Percentiles rank a stretch among this genome's conserved stretches.
Evolutionary conservation across 805 yeast species (phyloP).

Genomic region (Starmerella lactis-condensi): DNA sequence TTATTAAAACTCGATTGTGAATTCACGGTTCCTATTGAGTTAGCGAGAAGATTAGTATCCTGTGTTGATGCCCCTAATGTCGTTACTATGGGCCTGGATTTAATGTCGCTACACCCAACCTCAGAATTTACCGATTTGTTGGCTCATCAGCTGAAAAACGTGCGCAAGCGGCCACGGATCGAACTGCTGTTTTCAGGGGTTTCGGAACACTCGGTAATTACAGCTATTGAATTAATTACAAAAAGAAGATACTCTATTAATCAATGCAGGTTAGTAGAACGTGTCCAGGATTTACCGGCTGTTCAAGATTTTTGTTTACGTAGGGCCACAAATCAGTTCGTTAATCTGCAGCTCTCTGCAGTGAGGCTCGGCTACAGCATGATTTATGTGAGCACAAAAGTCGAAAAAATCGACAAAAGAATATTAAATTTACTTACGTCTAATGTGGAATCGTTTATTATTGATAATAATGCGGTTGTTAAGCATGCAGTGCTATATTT

Average conservation of each 20-base stretch:
- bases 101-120: constrained; percentile 7
- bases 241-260: neutral
- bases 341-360: neutral
- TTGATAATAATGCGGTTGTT: neutral
- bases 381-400: neutral
- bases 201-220: constrained; percentile 3
- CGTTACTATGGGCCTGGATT: constrained; percentile 4
- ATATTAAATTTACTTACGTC: constrained; percentile 1
- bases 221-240: constrained; percentile 3
- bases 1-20: constrained; percentile 5
- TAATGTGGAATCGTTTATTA: constrained; percentile 1
- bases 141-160: constrained; percentile 2
- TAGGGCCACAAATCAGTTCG: too few relatives aligned
- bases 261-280: constrained; percentile 2
- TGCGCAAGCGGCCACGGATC: constrained; percentile 1
- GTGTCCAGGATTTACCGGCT: neutral
- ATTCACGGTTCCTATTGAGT: constrained; percentile 6
- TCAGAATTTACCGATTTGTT: constrained; percentile 1
- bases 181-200: constrained; percentile 13
- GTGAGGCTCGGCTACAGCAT: neutral
- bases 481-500: constrained; percentile 5
- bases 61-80: constrained; percentile 7
- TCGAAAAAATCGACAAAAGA: neutral
- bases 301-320: too few relatives aligned
- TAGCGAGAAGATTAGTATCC: constrained; percentile 6